Conservation (phyloP, 1,284 basidiomycete genomes). For the Melampsora occidentalis region DNA sequence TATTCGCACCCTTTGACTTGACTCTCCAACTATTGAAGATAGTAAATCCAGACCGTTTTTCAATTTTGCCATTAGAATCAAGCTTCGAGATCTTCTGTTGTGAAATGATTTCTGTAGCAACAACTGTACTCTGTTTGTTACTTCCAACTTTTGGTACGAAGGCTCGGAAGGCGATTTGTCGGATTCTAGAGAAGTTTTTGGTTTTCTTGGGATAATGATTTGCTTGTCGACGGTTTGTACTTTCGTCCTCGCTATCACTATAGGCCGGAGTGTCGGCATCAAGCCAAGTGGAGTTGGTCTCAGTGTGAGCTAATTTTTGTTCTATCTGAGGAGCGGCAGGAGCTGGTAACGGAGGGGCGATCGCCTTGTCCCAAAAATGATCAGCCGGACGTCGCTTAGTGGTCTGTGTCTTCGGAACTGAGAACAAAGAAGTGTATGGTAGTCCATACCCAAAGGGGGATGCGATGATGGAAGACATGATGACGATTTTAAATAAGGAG, state of each 20-base stretch:
- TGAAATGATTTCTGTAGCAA: slow-evolving; percentile 28
- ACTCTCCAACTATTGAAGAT: slow-evolving; percentile 26
- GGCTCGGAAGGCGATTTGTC: slow-evolving; percentile 42
- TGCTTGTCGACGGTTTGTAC: neutral
- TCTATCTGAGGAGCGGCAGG: neutral
- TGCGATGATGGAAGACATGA: slow-evolving; percentile 3
- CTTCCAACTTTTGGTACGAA: slow-evolving; percentile 28
- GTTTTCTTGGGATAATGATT: neutral
- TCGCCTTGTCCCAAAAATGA: slow-evolving; percentile 40
- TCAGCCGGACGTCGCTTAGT: neutral
- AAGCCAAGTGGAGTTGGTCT: slow-evolving; percentile 7
- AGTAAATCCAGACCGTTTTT: neutral
- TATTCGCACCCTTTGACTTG: slow-evolving; percentile 10
- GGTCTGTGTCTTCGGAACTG: neutral
- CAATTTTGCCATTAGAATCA: neutral
- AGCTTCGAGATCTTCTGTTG: neutral
- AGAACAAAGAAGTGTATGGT: slow-evolving; percentile 1
- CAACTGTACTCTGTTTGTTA: slow-evolving; percentile 1
- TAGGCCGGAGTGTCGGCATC: slow-evolving; percentile 13
- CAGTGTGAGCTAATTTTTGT: neutral
- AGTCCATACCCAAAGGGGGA: slow-evolving; percentile 7
- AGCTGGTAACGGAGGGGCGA: neutral
- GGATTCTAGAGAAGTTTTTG: slow-evolving; percentile 14
- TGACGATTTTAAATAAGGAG: neutral
- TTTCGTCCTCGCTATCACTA: slow-evolving; percentile 28